These are phyloP conservation scores for Didymella pomorum DNA, from an alignment of 2,329 filamentous ascomycete species.

Conservation along the genomic window DNA sequence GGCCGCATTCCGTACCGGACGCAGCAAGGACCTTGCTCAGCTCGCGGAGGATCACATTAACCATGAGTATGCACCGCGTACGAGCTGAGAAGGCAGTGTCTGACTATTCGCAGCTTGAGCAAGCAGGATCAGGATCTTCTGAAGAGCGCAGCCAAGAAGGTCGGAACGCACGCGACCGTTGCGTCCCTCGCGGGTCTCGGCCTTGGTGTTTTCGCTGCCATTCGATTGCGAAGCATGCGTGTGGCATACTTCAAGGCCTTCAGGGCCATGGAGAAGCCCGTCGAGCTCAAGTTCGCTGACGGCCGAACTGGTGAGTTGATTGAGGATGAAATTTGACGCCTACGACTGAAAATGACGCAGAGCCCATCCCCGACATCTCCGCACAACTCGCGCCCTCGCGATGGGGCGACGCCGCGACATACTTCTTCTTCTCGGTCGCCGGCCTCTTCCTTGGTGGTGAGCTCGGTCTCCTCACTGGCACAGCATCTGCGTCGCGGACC, in stretches of 20 bases:
- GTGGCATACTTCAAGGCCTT: slow-evolving; percentile 69
- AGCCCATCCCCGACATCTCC: slow-evolving; percentile 68
- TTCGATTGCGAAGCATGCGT: slow-evolving; percentile 64
- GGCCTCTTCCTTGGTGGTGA: slow-evolving; percentile 72
- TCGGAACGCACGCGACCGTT: slow-evolving; percentile 63
- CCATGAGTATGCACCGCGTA: slow-evolving; percentile 39
- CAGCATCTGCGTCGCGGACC: slow-evolving; percentile 60
- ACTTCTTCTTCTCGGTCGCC: slow-evolving; percentile 68
- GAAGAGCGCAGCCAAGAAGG: slow-evolving; percentile 62
- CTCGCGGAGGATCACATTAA: slow-evolving; percentile 46
- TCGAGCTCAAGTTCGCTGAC: slow-evolving; percentile 67
- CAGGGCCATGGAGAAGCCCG: slow-evolving; percentile 67
- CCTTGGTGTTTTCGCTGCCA: slow-evolving; percentile 63
- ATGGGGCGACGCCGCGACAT: slow-evolving; percentile 68
- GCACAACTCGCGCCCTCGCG: slow-evolving; percentile 64
- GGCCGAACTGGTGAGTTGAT: slow-evolving; percentile 61
- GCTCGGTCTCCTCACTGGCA: slow-evolving; percentile 66
- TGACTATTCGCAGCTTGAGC: slow-evolving; percentile 49
- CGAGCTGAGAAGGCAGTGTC: neutral
- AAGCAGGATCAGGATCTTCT: slow-evolving; percentile 67
- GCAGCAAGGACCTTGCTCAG: slow-evolving; percentile 39
- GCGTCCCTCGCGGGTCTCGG: slow-evolving; percentile 68
- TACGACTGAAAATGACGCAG: slow-evolving; percentile 46
- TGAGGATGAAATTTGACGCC: neutral
- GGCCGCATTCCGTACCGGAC: slow-evolving; percentile 41